Evolutionary conservation across 441 rosid species (phyloP).

Genomic region (Populus tomentosa): DNA sequence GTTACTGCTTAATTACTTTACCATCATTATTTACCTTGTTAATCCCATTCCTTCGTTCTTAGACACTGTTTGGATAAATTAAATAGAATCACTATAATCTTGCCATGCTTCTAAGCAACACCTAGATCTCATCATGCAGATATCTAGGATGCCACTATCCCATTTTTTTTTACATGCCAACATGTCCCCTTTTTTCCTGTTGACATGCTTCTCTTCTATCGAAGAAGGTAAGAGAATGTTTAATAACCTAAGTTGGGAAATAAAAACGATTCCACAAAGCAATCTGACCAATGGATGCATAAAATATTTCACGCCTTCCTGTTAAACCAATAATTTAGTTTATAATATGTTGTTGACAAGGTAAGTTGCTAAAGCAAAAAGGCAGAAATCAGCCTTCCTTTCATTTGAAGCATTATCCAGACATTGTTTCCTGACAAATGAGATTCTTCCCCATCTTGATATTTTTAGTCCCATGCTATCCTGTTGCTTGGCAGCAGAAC

Average conservation of each 20-base stretch:
- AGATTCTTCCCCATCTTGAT: not conserved
- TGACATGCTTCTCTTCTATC: not conserved
- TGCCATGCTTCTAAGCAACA: conserved; percentile 43
- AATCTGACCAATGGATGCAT: not conserved
- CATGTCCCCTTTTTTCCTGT: not conserved
- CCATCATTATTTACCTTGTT: conserved; percentile 1
- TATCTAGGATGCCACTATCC: conserved; percentile 15
- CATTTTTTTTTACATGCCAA: conserved; percentile 12
- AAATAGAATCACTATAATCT: conserved; percentile 17
- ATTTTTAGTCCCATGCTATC: not conserved
- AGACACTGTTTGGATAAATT: conserved; percentile 13
- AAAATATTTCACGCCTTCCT: not conserved
- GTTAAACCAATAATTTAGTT: not conserved
- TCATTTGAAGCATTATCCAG: not conserved
- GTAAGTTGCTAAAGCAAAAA: not conserved
- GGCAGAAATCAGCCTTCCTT: not conserved
- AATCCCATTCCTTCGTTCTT: not conserved
- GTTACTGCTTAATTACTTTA: conserved; percentile 31
- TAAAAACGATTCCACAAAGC: not conserved
- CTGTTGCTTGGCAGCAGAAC: not conserved
- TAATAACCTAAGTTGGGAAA: not conserved
- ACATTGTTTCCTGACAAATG: not conserved
- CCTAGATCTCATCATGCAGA: conserved; percentile 16
- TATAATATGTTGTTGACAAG: not conserved
- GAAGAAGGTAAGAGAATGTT: not conserved